Evolutionary conservation across 2,329 filamentous ascomycete species (phyloP).

Genomic region (Penicillium sp.): DNA sequence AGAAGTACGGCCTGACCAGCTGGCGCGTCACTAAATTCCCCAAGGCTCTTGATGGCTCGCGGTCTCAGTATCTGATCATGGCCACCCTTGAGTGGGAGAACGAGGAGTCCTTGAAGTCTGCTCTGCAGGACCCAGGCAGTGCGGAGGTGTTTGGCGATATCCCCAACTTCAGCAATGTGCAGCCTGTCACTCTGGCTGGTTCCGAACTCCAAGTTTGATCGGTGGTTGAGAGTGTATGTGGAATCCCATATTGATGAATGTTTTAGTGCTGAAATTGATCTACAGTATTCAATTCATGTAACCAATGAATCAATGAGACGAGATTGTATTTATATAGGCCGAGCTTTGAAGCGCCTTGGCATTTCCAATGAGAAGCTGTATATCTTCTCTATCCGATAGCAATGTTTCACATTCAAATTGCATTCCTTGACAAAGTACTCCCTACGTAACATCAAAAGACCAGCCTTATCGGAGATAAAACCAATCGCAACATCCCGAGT

Average conservation of each 20-base stretch:
- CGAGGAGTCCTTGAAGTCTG: constrained; percentile 11
- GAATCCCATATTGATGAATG: no score
- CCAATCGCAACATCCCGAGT: neutral
- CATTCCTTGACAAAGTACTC: neutral
- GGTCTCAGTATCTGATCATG: constrained; percentile 13
- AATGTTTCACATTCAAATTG: neutral
- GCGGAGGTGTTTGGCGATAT: constrained; percentile 15
- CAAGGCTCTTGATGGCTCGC: constrained; percentile 12
- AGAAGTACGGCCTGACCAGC: constrained; percentile 12
- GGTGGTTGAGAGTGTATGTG: neutral
- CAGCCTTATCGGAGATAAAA: neutral
- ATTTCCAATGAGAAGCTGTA: neutral
- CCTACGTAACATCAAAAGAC: neutral
- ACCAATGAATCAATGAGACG: neutral
- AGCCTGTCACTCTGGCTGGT: constrained; percentile 16
- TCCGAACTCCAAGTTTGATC: neutral
- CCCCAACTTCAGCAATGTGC: constrained; percentile 20
- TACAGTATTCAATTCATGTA: neutral
- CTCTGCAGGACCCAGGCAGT: constrained; percentile 3
- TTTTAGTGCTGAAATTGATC: neutral
- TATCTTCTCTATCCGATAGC: neutral
- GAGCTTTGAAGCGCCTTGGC: neutral
- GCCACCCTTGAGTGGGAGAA: constrained; percentile 16
- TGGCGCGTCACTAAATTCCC: constrained; percentile 16
- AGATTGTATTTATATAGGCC: neutral